Conservation (phyloP, 192 early-diverging fungal genomes). For the Borealophlyctis nickersoniae region DNA sequence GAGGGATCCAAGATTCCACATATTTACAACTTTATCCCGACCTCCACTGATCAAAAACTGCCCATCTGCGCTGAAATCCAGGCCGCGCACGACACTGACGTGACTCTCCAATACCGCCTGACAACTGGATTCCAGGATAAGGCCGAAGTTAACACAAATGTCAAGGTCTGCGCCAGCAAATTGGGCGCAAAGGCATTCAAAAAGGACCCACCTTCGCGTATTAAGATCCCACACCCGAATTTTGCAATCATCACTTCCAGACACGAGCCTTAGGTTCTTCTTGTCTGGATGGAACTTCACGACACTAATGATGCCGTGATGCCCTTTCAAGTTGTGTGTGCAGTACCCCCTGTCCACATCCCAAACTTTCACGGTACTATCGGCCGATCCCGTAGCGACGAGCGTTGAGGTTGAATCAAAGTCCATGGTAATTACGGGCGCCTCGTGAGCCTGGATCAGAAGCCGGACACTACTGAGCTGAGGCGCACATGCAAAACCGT, state of each 20-base stretch:
- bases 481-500: neutral
- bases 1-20: slow-evolving; percentile 75
- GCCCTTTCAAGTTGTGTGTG: slow-evolving; percentile 94
- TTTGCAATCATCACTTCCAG: slow-evolving; percentile 88
- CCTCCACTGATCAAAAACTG: slow-evolving; percentile 73
- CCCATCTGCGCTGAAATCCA: slow-evolving; percentile 75
- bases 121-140: slow-evolving; percentile 51
- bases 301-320: slow-evolving; percentile 79
- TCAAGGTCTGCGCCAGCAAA: neutral
- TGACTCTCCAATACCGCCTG: slow-evolving; percentile 76
- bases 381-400: slow-evolving; percentile 94
- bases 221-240: slow-evolving; percentile 89
- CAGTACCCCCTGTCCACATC: slow-evolving; percentile 88
- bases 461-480: neutral
- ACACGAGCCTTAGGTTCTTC: slow-evolving; percentile 51
- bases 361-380: slow-evolving; percentile 94
- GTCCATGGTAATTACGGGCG: slow-evolving; percentile 89
- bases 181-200: too few relatives aligned
- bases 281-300: slow-evolving; percentile 77
- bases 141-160: slow-evolving; percentile 7
- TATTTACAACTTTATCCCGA: slow-evolving; percentile 86
- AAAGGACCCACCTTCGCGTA: slow-evolving; percentile 57
- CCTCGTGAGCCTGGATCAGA: slow-evolving; percentile 73
- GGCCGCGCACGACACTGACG: slow-evolving; percentile 85
- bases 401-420: slow-evolving; percentile 85